These are phyloP conservation scores for Pseudocercospora fijiensis DNA, from an alignment of 2,329 filamentous ascomycete species.

Conservation along the genomic window DNA sequence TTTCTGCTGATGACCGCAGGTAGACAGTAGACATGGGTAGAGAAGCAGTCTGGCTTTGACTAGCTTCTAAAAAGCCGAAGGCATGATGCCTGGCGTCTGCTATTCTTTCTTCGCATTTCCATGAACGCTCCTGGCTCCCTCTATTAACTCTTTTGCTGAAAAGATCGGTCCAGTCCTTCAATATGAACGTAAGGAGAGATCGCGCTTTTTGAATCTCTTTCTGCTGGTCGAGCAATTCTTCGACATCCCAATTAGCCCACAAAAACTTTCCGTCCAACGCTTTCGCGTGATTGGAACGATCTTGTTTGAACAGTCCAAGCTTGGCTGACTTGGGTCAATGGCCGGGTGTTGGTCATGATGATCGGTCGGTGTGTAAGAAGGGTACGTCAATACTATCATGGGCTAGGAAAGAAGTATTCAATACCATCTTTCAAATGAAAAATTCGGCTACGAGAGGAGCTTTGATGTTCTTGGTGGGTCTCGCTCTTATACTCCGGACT, in stretches of 20 bases:
- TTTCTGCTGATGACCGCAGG: conserved; percentile 45
- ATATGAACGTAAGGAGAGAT: conserved; percentile 8
- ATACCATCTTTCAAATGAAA: no score
- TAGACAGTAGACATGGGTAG: conserved; percentile 14
- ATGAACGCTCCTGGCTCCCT: conserved; percentile 15
- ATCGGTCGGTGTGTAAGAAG: conserved; percentile 42
- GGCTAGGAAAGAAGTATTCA: neutral
- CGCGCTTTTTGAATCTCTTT: conserved; percentile 15
- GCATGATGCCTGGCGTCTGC: neutral
- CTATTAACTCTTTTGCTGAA: conserved; percentile 11
- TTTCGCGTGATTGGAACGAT: conserved; percentile 37
- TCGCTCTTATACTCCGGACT: conserved; percentile 8
- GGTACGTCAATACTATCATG: conserved; percentile 11
- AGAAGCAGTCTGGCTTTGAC: neutral
- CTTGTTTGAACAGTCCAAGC: conserved; percentile 44
- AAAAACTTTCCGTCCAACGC: conserved; percentile 23
- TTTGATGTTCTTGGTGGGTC: neutral
- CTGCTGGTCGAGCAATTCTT: conserved; percentile 16
- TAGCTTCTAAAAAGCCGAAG: neutral
- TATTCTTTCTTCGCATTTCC: conserved; percentile 10
- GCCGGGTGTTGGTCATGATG: conserved; percentile 40
- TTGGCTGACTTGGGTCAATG: conserved; percentile 44
- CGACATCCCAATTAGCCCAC: conserved; percentile 26
- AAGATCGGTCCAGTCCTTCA: conserved; percentile 13
- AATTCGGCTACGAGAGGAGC: no score